Evolutionary conservation across 306 rosid species (phyloP).

Genomic region (Quercus dentata): DNA sequence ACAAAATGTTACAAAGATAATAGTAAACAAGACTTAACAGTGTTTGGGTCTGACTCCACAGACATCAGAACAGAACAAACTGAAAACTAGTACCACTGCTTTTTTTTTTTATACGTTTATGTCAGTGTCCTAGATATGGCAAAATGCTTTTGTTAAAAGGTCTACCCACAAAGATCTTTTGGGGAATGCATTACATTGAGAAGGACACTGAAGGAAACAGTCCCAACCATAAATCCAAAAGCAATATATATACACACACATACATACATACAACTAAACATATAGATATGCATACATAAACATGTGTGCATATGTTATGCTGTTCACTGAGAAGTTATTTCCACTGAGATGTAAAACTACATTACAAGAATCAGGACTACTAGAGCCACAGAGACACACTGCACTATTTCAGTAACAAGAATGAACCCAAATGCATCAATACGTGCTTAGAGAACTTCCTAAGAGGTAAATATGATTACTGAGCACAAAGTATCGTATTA

Average conservation of each 20-base stretch:
- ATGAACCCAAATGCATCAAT: background rate
- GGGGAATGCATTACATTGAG: no score
- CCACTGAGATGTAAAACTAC: background rate
- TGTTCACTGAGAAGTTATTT: background rate
- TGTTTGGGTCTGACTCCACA: background rate
- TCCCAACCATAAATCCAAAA: no score
- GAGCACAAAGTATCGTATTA: conserved; percentile 12
- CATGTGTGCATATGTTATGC: no score
- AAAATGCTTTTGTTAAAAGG: background rate
- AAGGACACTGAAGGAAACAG: no score
- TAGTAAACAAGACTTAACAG: background rate
- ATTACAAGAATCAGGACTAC: background rate
- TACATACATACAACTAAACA: no score
- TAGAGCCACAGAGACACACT: background rate
- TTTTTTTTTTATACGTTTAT: background rate
- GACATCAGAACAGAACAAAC: background rate
- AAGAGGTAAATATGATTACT: conserved; percentile 5
- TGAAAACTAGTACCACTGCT: background rate
- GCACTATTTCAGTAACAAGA: background rate
- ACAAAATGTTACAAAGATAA: background rate
- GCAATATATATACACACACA: no score
- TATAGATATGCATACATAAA: no score
- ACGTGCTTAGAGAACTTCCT: background rate
- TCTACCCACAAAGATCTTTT: no score
- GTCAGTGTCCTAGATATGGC: background rate